These are phyloP conservation scores for Pseudofabraea citricarpa DNA, from an alignment of 2,329 filamentous ascomycete species.

Conservation along the genomic window DNA sequence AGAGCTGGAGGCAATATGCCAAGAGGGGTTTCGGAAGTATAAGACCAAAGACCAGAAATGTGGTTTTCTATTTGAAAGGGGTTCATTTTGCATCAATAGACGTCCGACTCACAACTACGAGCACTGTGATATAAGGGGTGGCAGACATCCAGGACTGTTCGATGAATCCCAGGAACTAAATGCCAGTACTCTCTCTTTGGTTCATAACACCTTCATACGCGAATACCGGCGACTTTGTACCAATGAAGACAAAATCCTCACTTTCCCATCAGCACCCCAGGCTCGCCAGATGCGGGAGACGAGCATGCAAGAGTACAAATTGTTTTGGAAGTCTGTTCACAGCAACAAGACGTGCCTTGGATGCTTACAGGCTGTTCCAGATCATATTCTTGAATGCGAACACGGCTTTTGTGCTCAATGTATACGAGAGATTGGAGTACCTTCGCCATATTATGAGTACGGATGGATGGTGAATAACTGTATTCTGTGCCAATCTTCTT, in stretches of 20 bases:
- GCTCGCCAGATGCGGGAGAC: slow-evolving; percentile 1
- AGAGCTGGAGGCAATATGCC: slow-evolving; percentile 3
- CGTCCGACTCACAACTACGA: slow-evolving; percentile 5
- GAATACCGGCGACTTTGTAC: slow-evolving; percentile 4
- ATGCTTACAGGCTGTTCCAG: slow-evolving; percentile 5
- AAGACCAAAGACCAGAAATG: slow-evolving; percentile 3
- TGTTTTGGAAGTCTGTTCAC: slow-evolving; percentile 2
- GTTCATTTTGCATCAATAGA: slow-evolving; percentile 2
- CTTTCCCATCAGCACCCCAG: slow-evolving; percentile 1
- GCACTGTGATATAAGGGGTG: slow-evolving; percentile 5
- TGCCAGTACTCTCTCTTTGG: not conserved
- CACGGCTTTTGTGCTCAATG: slow-evolving; percentile 4
- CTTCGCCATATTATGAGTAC: slow-evolving; percentile 2
- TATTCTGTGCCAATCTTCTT: not conserved
- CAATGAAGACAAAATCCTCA: not conserved
- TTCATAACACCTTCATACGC: not conserved
- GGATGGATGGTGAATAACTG: slow-evolving; percentile 3
- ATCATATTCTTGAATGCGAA: slow-evolving; percentile 4
- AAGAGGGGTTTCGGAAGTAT: slow-evolving; percentile 4
- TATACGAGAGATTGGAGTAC: slow-evolving; percentile 2
- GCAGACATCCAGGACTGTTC: slow-evolving; percentile 3
- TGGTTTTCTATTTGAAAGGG: not conserved
- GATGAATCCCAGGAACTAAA: slow-evolving; percentile 1
- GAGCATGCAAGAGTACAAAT: slow-evolving; percentile 2
- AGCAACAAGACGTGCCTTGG: slow-evolving; percentile 6